A percentile compares a stretch with the other conserved stretches of the same genome.
Conservation (phyloP, 2,329 filamentous ascomycete genomes). For the Laburnicola sp. region DNA sequence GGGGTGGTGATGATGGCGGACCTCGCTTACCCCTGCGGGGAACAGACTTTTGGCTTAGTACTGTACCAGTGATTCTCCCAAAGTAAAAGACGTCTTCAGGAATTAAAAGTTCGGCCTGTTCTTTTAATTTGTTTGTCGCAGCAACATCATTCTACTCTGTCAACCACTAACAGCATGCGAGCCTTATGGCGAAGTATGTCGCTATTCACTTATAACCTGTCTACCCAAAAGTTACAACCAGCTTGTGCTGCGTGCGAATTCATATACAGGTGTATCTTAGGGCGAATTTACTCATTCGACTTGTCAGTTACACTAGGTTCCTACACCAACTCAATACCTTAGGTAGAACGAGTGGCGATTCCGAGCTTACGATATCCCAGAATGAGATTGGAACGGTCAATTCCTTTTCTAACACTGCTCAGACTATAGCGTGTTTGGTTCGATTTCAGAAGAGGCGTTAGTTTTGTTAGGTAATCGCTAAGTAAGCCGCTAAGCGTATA, state of each 20-base stretch:
- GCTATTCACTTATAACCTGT: background rate
- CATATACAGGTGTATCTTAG: too few species aligned
- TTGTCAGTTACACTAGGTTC: constrained; percentile 8
- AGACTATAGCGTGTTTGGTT: constrained; percentile 23
- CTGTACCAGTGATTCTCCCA: too few species aligned
- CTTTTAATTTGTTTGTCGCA: constrained; percentile 23
- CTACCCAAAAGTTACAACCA: background rate
- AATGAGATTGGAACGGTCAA: constrained; percentile 22
- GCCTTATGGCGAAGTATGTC: constrained; percentile 15
- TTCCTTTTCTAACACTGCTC: constrained; percentile 15
- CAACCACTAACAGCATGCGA: constrained; percentile 22
- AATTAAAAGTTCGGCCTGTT: constrained; percentile 8
- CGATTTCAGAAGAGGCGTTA: background rate
- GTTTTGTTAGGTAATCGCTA: too few species aligned
- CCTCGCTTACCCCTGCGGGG: too few species aligned
- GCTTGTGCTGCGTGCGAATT: too few species aligned
- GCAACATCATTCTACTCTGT: constrained; percentile 27
- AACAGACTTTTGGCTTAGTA: too few species aligned
- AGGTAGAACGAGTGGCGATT: constrained; percentile 16
- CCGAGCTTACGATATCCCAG: constrained; percentile 24
- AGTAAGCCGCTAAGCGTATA: too few species aligned
- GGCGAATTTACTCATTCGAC: background rate
- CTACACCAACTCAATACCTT: constrained; percentile 18
- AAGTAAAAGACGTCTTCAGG: too few species aligned
- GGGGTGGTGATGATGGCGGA: too few species aligned